Conservation (phyloP, 1,284 basidiomycete species). For the Trichosporon sp. region DNA sequence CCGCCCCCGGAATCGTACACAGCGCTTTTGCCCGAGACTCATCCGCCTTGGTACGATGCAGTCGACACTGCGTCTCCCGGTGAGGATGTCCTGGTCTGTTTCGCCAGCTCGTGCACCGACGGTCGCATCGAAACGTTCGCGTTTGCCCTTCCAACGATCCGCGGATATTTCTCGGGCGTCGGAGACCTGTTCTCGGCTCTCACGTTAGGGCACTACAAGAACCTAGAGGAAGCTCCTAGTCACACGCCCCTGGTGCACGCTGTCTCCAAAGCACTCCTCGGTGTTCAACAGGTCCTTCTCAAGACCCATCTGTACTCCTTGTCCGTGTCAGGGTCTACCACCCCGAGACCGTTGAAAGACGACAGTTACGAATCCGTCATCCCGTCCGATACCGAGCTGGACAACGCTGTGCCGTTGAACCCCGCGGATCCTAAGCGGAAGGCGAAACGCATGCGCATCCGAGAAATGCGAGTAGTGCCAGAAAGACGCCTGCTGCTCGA, state of each 20-base stretch:
- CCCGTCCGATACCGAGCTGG: constrained; percentile 70
- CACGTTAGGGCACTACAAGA: constrained; percentile 77
- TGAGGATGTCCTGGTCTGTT: constrained; percentile 69
- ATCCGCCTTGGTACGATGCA: constrained; percentile 47
- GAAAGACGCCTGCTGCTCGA: constrained; percentile 60
- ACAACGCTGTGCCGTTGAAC: constrained; percentile 55
- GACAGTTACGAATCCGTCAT: constrained; percentile 41
- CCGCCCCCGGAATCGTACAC: constrained; percentile 49
- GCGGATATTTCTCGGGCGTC: constrained; percentile 93
- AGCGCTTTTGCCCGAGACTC: constrained; percentile 36
- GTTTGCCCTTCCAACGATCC: constrained; percentile 74
- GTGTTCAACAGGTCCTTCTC: constrained; percentile 80
- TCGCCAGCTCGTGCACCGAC: constrained; percentile 58
- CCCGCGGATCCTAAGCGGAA: constrained; percentile 65
- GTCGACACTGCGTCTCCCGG: constrained; percentile 34
- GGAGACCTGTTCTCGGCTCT: constrained; percentile 97
- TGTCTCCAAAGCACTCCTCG: constrained; percentile 70
- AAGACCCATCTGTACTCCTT: constrained; percentile 65
- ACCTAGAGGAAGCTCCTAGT: constrained; percentile 29
- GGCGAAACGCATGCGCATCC: constrained; percentile 71
- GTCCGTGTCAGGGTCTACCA: constrained; percentile 22
- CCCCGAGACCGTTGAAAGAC: too few relatives aligned
- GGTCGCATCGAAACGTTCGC: constrained; percentile 63
- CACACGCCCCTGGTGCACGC: constrained; percentile 61
- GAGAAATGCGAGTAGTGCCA: constrained; percentile 79